Conservation (phyloP, 768 basidiomycete genomes). For the Sporobolomyces roseus region DNA sequence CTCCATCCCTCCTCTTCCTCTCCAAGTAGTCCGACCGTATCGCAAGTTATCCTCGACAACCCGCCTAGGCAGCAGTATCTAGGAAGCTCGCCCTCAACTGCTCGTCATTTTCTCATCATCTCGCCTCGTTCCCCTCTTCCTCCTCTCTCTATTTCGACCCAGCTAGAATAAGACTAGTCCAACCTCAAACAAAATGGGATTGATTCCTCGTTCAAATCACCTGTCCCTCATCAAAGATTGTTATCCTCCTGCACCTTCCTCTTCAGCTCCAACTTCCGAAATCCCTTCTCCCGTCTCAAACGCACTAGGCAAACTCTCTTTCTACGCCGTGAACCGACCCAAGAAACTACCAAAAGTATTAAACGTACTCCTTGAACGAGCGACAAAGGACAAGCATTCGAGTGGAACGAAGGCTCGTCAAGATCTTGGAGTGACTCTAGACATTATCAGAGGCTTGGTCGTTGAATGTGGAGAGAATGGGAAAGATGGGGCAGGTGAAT, state of each 20-base stretch:
- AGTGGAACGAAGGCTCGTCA: conserved; percentile 5
- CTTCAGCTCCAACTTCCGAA: not conserved
- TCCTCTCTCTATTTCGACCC: not conserved
- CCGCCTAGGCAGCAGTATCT: too few relatives aligned
- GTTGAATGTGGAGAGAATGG: conserved; percentile 29
- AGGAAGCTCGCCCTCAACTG: not conserved
- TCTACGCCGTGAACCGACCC: conserved; percentile 38
- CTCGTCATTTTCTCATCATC: not conserved
- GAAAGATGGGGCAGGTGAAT: conserved; percentile 11
- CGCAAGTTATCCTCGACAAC: not conserved
- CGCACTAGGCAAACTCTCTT: conserved; percentile 31
- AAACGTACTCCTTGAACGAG: conserved; percentile 25
- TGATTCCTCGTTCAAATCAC: conserved; percentile 28
- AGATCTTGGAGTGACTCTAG: conserved; percentile 31
- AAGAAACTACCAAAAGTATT: conserved; percentile 40
- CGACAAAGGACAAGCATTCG: conserved; percentile 4
- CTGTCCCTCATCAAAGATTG: conserved; percentile 25
- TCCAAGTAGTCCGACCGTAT: too few relatives aligned
- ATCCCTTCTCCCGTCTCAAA: conserved; percentile 30
- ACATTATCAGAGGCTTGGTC: conserved; percentile 24
- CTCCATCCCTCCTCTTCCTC: too few relatives aligned
- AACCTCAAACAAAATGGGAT: conserved; percentile 31
- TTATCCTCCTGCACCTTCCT: conserved; percentile 25
- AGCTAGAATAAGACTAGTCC: too few relatives aligned
- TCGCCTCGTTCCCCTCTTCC: not conserved